Evolutionary conservation across 2,329 filamentous ascomycete species (phyloP).

Genomic region (Xylaria sp.): DNA sequence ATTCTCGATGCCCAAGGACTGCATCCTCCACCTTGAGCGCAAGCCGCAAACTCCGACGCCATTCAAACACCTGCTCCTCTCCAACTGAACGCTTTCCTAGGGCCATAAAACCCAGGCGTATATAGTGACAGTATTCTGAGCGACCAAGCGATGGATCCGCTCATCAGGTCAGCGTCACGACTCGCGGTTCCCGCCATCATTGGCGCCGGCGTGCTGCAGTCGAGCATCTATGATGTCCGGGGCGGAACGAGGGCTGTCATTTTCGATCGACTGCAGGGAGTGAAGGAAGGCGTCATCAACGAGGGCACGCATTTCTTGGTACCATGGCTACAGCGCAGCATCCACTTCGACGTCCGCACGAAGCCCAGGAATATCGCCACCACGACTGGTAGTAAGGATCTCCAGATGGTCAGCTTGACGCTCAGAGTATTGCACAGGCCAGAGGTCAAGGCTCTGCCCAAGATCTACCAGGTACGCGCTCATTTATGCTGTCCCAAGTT

Average conservation of each 20-base stretch:
- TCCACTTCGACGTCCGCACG: slow-evolving; percentile 96
- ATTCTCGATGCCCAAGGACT: slow-evolving; percentile 37
- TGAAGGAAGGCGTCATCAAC: slow-evolving; percentile 91
- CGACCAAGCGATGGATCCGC: slow-evolving; percentile 61
- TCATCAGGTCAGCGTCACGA: slow-evolving; percentile 71
- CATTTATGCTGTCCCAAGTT: slow-evolving; percentile 10
- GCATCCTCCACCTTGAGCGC: slow-evolving; percentile 30
- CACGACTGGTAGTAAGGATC: slow-evolving; percentile 96
- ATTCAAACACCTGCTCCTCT: background rate
- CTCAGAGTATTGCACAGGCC: slow-evolving; percentile 94
- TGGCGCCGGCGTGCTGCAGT: slow-evolving; percentile 74
- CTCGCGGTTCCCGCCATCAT: slow-evolving; percentile 79
- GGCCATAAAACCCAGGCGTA: background rate
- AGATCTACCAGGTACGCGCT: slow-evolving; percentile 91
- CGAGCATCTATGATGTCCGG: slow-evolving; percentile 95
- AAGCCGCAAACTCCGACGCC: slow-evolving; percentile 8
- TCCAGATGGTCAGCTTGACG: slow-evolving; percentile 99
- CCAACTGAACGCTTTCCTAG: background rate
- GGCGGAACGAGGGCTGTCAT: slow-evolving; percentile 96
- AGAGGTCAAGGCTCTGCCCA: slow-evolving; percentile 90
- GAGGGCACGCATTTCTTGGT: slow-evolving; percentile 97
- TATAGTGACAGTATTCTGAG: background rate
- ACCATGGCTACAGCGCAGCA: slow-evolving; percentile 93
- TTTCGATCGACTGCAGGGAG: slow-evolving; percentile 92
- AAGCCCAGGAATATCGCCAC: slow-evolving; percentile 98